Percentiles rank a stretch among this genome's conserved stretches.
phyloP scores from a whole-genome alignment of 768 basidiomycete genomes.

The Gymnopilus junonius region DNA sequence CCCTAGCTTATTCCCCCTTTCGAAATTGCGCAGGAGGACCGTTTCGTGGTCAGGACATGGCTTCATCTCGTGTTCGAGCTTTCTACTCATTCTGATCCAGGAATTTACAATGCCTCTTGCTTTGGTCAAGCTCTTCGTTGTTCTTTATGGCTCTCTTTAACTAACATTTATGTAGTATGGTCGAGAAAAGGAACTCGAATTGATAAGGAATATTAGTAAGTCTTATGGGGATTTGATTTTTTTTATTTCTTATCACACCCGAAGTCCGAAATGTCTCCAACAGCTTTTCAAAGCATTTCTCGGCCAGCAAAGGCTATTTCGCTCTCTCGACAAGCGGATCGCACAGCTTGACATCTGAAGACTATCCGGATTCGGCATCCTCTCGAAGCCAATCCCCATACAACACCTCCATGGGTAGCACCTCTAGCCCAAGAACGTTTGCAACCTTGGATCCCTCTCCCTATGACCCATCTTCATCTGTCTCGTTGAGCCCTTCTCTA shows the following conservation, averaged over 20 bases:
- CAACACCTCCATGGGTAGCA: constrained; percentile 20
- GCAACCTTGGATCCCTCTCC: constrained; percentile 25
- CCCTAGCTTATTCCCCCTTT: constrained; percentile 68
- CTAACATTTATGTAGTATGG: constrained; percentile 52
- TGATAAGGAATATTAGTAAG: constrained; percentile 68
- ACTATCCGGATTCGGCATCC: constrained; percentile 46
- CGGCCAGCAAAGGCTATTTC: constrained; percentile 45
- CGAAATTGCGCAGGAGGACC: constrained; percentile 66
- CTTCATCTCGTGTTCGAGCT: no score
- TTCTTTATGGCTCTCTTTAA: not conserved
- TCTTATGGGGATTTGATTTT: constrained; percentile 14
- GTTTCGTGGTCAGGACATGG: constrained; percentile 55
- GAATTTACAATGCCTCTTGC: constrained; percentile 74
- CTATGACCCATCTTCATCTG: constrained; percentile 28
- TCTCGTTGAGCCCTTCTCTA: constrained; percentile 38
- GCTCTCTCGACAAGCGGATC: constrained; percentile 39
- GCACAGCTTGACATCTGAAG: constrained; percentile 37
- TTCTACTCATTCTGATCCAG: constrained; percentile 31
- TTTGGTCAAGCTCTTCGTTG: constrained; percentile 45
- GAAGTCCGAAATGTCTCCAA: constrained; percentile 55
- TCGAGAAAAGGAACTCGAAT: constrained; percentile 71
- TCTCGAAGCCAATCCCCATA: constrained; percentile 46
- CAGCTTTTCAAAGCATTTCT: constrained; percentile 61
- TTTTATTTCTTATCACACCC: not conserved
- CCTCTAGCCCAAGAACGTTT: constrained; percentile 24